phyloP scores from a whole-genome alignment of 192 early-diverging fungal species.

The Mortierella claussenii region DNA sequence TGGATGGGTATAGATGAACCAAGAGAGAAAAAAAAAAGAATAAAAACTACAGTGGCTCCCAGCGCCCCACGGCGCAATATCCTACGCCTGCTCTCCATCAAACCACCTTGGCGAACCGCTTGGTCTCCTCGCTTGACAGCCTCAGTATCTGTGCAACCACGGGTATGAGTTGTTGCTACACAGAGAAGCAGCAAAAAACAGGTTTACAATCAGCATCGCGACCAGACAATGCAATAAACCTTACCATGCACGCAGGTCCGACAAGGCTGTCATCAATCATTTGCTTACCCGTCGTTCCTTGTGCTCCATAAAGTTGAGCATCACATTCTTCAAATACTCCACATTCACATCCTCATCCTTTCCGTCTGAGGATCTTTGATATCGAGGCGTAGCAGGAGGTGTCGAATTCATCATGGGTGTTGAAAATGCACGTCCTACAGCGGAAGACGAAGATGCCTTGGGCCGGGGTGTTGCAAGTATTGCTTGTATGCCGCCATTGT shows the following conservation, averaged over 20 bases:
- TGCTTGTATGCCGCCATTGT: background rate
- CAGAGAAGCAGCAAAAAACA: conserved; percentile 5
- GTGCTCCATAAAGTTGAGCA: conserved; percentile 81
- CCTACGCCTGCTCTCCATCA: background rate
- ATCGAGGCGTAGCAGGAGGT: conserved; percentile 22
- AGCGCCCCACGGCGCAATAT: no score
- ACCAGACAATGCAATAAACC: background rate
- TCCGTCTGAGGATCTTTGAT: conserved; percentile 4
- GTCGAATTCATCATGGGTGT: conserved; percentile 7
- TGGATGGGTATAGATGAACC: no score
- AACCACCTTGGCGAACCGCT: conserved; percentile 44
- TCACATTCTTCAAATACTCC: conserved; percentile 78
- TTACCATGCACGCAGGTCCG: background rate
- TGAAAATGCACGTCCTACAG: conserved; percentile 1
- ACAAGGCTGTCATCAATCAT: no score
- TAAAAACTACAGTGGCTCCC: no score
- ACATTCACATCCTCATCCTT: conserved; percentile 69
- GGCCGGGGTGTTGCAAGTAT: conserved; percentile 13
- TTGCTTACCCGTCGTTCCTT: conserved; percentile 77
- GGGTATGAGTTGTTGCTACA: conserved; percentile 69
- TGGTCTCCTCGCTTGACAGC: conserved; percentile 73
- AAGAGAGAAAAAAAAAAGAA: no score
- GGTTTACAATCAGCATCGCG: background rate
- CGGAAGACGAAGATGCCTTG: background rate
- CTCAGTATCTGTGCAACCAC: conserved; percentile 76